Conservation (phyloP, 2,329 filamentous ascomycete species). For the Botryosphaeria dothidea region DNA sequence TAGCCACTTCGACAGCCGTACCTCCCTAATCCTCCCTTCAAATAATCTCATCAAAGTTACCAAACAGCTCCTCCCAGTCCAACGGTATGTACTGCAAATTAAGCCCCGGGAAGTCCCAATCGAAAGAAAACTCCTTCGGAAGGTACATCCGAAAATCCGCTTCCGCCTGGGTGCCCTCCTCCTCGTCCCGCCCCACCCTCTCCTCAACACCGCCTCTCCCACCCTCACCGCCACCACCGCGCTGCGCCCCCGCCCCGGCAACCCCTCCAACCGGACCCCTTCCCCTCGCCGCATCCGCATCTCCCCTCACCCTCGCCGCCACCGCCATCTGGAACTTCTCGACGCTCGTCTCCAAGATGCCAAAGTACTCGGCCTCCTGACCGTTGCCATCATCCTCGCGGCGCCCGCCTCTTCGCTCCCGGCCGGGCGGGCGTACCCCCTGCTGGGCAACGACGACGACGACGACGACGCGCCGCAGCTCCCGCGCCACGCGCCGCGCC, state of each 20-base stretch:
- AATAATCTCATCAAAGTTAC: slow-evolving; percentile 38
- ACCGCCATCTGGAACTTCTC: slow-evolving; percentile 53
- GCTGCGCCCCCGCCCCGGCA: neutral
- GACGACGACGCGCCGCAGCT: slow-evolving; percentile 40
- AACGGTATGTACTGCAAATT: slow-evolving; percentile 53
- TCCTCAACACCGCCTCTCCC: neutral
- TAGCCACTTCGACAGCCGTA: too few relatives aligned
- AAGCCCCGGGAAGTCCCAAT: slow-evolving; percentile 59
- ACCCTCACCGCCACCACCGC: neutral
- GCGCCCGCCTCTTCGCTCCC: slow-evolving; percentile 28
- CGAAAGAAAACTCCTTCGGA: slow-evolving; percentile 58
- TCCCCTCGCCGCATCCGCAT: slow-evolving; percentile 30
- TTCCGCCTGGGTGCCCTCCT: slow-evolving; percentile 35
- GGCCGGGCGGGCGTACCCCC: too few relatives aligned
- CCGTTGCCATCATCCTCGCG: neutral
- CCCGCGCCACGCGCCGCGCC: slow-evolving; percentile 45
- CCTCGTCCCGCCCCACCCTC: slow-evolving; percentile 23
- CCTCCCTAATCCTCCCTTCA: neutral
- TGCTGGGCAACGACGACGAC: neutral
- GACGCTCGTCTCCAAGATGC: slow-evolving; percentile 51
- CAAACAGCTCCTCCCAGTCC: slow-evolving; percentile 51
- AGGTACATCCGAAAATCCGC: slow-evolving; percentile 55
- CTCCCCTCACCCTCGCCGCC: neutral
- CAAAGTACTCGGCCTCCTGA: slow-evolving; percentile 46
- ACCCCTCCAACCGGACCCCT: slow-evolving; percentile 10